phyloP scores from a whole-genome alignment of 1,284 basidiomycete species.

The Marasmius tenuissimus region DNA sequence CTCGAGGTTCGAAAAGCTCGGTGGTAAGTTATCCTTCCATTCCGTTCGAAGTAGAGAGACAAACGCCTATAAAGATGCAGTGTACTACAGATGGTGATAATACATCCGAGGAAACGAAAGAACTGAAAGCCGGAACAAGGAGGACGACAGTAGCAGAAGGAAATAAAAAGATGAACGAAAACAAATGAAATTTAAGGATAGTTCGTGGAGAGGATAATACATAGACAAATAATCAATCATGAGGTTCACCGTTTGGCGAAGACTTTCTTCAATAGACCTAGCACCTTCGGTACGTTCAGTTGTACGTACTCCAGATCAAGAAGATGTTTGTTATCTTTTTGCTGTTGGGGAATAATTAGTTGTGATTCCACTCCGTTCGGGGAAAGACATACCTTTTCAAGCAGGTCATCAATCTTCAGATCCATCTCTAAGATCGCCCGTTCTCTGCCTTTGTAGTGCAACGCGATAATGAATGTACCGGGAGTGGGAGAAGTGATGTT shows the following conservation, averaged over 20 bases:
- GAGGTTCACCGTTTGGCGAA: constrained; percentile 75
- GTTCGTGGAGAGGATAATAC: constrained; percentile 22
- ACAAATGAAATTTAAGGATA: constrained; percentile 11
- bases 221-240: constrained; percentile 24
- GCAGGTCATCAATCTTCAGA: constrained; percentile 96
- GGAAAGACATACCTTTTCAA: constrained; percentile 78
- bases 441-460: constrained; percentile 99
- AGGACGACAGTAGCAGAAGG: constrained; percentile 14
- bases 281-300: constrained; percentile 93
- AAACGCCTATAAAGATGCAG: constrained; percentile 1
- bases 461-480: constrained; percentile 97
- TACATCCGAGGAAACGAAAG: constrained; percentile 28
- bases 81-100: constrained; percentile 23
- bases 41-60: not conserved
- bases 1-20: no score
- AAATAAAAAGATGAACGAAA: constrained; percentile 19
- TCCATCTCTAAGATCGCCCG: constrained; percentile 99
- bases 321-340: constrained; percentile 97
- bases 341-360: constrained; percentile 48
- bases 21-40: not conserved
- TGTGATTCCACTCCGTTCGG: constrained; percentile 7
- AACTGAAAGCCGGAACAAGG: constrained; percentile 8
- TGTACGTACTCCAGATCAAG: constrained; percentile 98
- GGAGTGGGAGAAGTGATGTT: constrained; percentile 97
- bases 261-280: constrained; percentile 89